Conservation (phyloP, 2,329 filamentous ascomycete genomes). For the Cercospora canescens region DNA sequence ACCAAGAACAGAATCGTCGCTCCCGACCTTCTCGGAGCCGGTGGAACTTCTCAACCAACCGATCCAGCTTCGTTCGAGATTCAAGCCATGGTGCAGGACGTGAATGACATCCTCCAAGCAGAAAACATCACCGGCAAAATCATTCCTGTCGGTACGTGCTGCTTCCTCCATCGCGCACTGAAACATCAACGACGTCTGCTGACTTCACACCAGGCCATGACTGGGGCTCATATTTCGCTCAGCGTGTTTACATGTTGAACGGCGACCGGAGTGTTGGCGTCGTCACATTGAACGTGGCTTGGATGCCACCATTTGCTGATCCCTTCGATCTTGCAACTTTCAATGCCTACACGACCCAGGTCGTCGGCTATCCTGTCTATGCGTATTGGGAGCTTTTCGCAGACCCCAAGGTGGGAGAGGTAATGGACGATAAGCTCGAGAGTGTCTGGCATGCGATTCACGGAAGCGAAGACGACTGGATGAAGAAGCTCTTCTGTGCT, state of each 20-base stretch:
- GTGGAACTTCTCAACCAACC: conserved; percentile 43
- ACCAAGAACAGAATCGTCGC: conserved; percentile 42
- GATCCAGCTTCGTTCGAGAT: conserved; percentile 41
- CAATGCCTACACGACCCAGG: conserved; percentile 36
- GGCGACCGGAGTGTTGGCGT: conserved; percentile 44
- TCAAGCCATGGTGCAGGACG: conserved; percentile 39
- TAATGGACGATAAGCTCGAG: conserved; percentile 35
- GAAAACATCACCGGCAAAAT: conserved; percentile 32
- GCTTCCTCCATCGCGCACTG: background rate
- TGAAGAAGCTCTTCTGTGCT: conserved; percentile 41
- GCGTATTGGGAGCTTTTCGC: conserved; percentile 45
- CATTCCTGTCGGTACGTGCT: conserved; percentile 28
- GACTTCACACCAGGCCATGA: conserved; percentile 1
- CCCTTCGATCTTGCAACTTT: conserved; percentile 41
- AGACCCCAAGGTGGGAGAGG: conserved; percentile 35
- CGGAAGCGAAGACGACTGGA: conserved; percentile 22
- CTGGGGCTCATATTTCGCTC: conserved; percentile 41
- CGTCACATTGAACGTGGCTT: conserved; percentile 46
- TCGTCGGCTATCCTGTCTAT: conserved; percentile 40
- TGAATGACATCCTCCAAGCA: conserved; percentile 43
- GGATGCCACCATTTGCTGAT: conserved; percentile 37
- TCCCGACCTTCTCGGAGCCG: conserved; percentile 43
- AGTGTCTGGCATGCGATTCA: conserved; percentile 28
- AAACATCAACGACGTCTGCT: background rate
- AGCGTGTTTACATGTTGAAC: conserved; percentile 46